Evolutionary conservation across 1,139 yeast genomes (phyloP).

Genomic region (Magnusiomyces suaveolens): DNA sequence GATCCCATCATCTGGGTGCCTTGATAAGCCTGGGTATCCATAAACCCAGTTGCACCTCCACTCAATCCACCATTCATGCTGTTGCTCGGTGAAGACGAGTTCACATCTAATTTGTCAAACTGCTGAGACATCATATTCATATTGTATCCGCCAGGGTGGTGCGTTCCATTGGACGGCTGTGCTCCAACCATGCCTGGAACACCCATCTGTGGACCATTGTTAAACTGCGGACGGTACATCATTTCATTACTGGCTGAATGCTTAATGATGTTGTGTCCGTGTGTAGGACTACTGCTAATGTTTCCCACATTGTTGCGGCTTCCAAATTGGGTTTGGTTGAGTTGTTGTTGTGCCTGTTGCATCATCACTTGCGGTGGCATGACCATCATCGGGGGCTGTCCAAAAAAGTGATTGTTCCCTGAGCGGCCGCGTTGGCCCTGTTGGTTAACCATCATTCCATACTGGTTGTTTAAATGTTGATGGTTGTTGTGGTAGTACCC

Average conservation of each 20-base stretch:
- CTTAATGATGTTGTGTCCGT: neutral
- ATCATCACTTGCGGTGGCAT: neutral
- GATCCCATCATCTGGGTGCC: neutral
- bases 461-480: neutral
- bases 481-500: neutral
- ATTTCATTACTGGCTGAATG: neutral
- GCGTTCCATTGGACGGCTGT: no score
- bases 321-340: neutral
- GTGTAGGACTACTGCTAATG: neutral
- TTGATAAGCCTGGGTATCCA: neutral
- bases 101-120: conserved; percentile 9
- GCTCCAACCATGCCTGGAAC: neutral
- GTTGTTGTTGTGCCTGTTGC: neutral
- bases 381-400: neutral
- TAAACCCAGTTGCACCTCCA: no score
- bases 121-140: conserved; percentile 9
- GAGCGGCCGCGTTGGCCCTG: neutral
- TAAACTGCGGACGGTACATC: no score
- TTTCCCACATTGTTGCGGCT: neutral
- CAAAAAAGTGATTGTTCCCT: neutral
- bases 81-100: neutral
- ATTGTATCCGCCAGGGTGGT: conserved; percentile 4
- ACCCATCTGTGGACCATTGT: neutral
- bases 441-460: neutral
- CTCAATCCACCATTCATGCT: no score